Evolutionary conservation across 139 green algal species (phyloP).

Genomic region (Micromonas pusilla): DNA sequence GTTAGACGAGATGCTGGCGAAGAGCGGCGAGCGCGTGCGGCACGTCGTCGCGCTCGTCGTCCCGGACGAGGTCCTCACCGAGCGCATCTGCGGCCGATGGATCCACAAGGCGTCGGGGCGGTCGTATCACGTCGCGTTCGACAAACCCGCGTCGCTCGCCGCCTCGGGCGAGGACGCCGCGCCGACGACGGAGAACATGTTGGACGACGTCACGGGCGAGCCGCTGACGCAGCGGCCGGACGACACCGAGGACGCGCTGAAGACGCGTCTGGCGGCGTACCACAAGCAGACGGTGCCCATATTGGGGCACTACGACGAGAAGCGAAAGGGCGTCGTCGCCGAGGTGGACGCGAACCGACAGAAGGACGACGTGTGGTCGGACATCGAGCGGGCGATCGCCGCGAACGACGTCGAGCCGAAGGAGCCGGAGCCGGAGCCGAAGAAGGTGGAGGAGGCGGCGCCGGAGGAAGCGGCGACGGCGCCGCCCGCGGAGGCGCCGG

Average conservation of each 20-base stretch:
- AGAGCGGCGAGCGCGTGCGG: slow-evolving; percentile 36
- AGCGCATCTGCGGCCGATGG: slow-evolving; percentile 73
- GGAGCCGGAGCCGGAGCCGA: too few relatives aligned
- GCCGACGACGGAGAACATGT: background rate
- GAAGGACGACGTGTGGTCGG: slow-evolving; percentile 7
- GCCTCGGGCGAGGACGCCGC: background rate
- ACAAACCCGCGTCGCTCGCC: slow-evolving; percentile 53
- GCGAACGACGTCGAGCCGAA: too few relatives aligned
- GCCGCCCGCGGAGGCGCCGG: too few relatives aligned
- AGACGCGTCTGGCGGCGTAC: slow-evolving; percentile 72
- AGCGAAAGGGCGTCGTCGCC: background rate
- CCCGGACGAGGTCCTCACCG: slow-evolving; percentile 56
- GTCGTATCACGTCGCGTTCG: slow-evolving; percentile 85
- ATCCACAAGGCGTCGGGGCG: slow-evolving; percentile 75
- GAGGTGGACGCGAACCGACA: slow-evolving; percentile 5
- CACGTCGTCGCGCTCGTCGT: slow-evolving; percentile 76
- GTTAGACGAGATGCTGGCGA: slow-evolving; percentile 81
- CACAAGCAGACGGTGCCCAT: slow-evolving; percentile 63
- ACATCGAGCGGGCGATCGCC: too few relatives aligned
- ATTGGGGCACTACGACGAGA: slow-evolving; percentile 5
- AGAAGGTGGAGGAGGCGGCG: too few relatives aligned
- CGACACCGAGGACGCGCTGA: slow-evolving; percentile 89
- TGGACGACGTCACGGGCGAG: slow-evolving; percentile 72
- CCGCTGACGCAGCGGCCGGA: slow-evolving; percentile 83
- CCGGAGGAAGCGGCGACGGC: too few relatives aligned